Evolutionary conservation across 495 filamentous ascomycete species (phyloP).

Genomic region (Talaromyces stipitatus): DNA sequence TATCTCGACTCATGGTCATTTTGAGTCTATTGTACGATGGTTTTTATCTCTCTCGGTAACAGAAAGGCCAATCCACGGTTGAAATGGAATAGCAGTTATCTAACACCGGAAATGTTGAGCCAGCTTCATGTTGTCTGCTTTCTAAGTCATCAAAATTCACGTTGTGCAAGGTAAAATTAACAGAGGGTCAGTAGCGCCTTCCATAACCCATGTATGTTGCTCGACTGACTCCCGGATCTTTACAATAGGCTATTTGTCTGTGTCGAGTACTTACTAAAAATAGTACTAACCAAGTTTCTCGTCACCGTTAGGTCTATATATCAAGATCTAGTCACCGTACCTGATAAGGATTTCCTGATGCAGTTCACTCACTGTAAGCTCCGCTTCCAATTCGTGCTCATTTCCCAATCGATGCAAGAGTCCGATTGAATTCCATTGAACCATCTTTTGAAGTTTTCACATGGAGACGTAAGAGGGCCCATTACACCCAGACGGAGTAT

Average conservation of each 20-base stretch:
- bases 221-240: conserved; percentile 14
- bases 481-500: too few relatives aligned
- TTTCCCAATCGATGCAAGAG: conserved; percentile 19
- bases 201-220: neutral
- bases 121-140: conserved; percentile 5
- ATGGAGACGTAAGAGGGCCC: too few relatives aligned
- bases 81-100: too few relatives aligned
- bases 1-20: too few relatives aligned
- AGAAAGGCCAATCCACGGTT: too few relatives aligned
- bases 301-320: conserved; percentile 12
- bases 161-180: conserved; percentile 40
- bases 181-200: neutral
- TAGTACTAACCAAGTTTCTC: conserved; percentile 2
- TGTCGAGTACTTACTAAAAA: conserved; percentile 16
- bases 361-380: conserved; percentile 23
- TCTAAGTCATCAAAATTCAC: conserved; percentile 48
- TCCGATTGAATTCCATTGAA: conserved; percentile 1
- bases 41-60: too few relatives aligned
- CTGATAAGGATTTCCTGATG: conserved; percentile 26
- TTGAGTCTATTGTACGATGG: too few relatives aligned
- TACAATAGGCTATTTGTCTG: conserved; percentile 6
- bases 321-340: conserved; percentile 51
- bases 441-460: too few relatives aligned
- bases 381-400: too few relatives aligned
- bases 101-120: too few relatives aligned